Evolutionary conservation across 2,329 filamentous ascomycete species (phyloP).

Genomic region (Verticillium alfalfae): DNA sequence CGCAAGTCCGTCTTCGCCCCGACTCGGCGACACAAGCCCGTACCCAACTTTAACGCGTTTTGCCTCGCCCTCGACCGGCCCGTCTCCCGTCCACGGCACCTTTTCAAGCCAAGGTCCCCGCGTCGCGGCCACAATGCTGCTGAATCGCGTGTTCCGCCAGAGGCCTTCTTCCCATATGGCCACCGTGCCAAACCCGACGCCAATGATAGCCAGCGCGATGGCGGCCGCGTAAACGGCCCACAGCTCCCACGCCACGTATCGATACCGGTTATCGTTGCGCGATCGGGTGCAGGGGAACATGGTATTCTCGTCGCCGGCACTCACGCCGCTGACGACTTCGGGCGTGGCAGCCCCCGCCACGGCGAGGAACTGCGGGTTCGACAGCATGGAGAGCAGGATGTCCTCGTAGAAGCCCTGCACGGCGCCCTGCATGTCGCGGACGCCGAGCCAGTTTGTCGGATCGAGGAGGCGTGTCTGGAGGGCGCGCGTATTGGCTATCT

Average conservation of each 20-base stretch:
- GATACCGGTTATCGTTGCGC: slow-evolving; percentile 19
- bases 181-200: slow-evolving; percentile 20
- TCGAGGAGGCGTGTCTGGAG: slow-evolving; percentile 34
- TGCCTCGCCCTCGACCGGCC: slow-evolving; percentile 5
- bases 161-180: slow-evolving; percentile 25
- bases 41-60: slow-evolving; percentile 8
- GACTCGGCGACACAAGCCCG: slow-evolving; percentile 10
- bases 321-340: slow-evolving; percentile 1
- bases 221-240: slow-evolving; percentile 28
- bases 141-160: slow-evolving; percentile 28
- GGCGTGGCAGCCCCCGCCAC: slow-evolving; percentile 23
- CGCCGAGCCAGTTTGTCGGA: slow-evolving; percentile 19
- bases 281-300: slow-evolving; percentile 20
- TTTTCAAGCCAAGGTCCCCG: slow-evolving; percentile 27
- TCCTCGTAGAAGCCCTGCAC: slow-evolving; percentile 26
- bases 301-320: slow-evolving; percentile 12
- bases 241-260: slow-evolving; percentile 20
- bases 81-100: slow-evolving; percentile 18
- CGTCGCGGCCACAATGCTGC: slow-evolving; percentile 31
- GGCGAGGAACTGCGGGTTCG: slow-evolving; percentile 24
- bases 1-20: slow-evolving; percentile 14
- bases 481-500: slow-evolving; percentile 22
- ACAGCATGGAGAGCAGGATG: slow-evolving; percentile 26
- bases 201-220: slow-evolving; percentile 19
- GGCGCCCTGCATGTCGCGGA: slow-evolving; percentile 14